phyloP scores from a whole-genome alignment of 305 asterid genomes.

The Fraxinus greggii region DNA sequence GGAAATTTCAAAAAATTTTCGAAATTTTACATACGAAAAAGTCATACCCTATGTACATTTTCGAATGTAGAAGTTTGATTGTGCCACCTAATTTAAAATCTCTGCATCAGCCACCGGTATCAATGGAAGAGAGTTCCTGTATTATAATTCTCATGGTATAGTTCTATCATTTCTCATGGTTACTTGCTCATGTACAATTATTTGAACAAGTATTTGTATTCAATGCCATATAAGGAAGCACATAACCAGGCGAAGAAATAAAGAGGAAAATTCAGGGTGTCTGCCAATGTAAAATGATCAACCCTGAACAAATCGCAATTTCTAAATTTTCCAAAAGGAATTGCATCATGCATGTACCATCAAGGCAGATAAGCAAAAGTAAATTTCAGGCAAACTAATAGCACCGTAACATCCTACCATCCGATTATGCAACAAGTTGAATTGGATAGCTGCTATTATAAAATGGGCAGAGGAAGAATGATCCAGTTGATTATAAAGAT shows the following conservation, averaged over 20 bases:
- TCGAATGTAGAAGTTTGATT: no score
- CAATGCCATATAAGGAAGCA: conserved; percentile 3
- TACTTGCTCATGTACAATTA: neutral
- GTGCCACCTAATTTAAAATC: no score
- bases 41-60: no score
- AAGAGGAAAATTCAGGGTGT: neutral
- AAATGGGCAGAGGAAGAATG: conserved; percentile 7
- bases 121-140: neutral
- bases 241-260: neutral
- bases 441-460: conserved; percentile 2
- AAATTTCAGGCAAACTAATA: neutral
- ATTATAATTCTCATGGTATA: conserved; percentile 4
- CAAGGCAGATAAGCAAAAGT: conserved; percentile 15
- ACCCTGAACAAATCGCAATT: neutral
- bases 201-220: neutral
- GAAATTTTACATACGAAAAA: no score
- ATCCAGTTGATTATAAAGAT: neutral
- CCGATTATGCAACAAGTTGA: neutral
- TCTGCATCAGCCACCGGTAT: neutral
- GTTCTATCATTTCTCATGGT: conserved; percentile 3
- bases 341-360: conserved; percentile 18
- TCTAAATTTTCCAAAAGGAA: conserved; percentile 2
- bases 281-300: neutral
- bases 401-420: conserved; percentile 9
- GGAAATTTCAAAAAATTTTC: no score